Evolutionary conservation across 345 rosid species (phyloP).

Genomic region (Acer yangbiense): DNA sequence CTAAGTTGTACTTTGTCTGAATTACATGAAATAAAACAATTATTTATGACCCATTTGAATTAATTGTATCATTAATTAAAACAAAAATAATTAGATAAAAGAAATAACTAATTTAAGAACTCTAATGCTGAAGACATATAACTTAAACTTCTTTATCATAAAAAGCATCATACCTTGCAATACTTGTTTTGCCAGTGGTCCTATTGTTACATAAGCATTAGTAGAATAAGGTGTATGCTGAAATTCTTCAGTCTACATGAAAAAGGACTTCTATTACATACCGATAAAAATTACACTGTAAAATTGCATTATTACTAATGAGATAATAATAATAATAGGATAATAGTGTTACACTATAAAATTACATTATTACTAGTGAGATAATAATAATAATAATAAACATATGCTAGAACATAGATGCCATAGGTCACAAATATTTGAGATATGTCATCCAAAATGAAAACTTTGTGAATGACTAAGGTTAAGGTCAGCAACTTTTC

Average conservation of each 20-base stretch:
- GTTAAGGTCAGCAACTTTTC: neutral
- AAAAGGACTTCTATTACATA: slow-evolving; percentile 11
- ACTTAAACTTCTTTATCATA: neutral
- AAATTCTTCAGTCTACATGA: slow-evolving; percentile 83
- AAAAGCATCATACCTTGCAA: slow-evolving; percentile 61
- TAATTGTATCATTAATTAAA: no score
- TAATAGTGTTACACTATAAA: neutral
- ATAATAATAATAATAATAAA: no score
- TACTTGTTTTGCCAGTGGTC: slow-evolving; percentile 75
- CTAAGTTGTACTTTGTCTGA: neutral
- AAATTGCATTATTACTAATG: neutral
- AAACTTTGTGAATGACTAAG: neutral
- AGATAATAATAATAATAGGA: neutral
- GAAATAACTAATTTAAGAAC: slow-evolving; percentile 5
- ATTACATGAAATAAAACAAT: neutral
- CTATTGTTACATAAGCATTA: slow-evolving; percentile 81
- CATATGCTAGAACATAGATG: no score
- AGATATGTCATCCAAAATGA: neutral
- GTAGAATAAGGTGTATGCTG: slow-evolving; percentile 95
- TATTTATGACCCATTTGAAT: no score
- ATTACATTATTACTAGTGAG: neutral
- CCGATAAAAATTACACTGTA: neutral
- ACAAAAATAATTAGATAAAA: neutral
- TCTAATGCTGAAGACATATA: slow-evolving; percentile 2
- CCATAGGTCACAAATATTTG: no score